phyloP scores from a whole-genome alignment of 139 green algal species.

The Micractinium sp. region DNA sequence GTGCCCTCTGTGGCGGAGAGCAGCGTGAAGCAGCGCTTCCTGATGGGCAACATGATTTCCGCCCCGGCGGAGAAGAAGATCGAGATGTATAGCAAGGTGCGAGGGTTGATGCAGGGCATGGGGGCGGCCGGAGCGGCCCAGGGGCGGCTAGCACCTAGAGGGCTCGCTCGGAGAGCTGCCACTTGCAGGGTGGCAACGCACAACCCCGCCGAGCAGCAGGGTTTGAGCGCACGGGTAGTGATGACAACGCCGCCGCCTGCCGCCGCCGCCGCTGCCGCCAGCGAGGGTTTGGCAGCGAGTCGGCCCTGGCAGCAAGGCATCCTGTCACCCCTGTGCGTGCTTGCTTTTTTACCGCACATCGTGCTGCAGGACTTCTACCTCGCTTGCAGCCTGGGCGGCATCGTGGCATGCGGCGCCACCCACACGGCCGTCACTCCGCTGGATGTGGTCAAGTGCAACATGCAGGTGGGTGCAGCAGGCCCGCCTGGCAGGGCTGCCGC shows the following conservation, averaged over 20 bases:
- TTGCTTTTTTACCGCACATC: not conserved
- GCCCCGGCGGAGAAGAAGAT: constrained; percentile 60
- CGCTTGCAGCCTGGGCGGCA: constrained; percentile 80
- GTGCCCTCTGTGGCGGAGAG: constrained; percentile 1
- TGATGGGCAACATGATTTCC: constrained; percentile 11
- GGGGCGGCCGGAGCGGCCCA: not conserved
- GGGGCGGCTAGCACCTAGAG: not conserved
- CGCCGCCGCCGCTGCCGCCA: not conserved
- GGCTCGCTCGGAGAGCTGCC: not conserved
- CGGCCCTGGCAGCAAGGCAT: not conserved
- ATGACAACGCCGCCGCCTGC: not conserved
- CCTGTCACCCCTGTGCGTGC: not conserved
- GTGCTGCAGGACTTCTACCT: constrained; percentile 76
- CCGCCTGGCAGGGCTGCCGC: not conserved
- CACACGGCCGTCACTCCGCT: constrained; percentile 85
- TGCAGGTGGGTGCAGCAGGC: constrained; percentile 46
- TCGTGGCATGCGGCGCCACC: constrained; percentile 66
- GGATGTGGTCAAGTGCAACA: constrained; percentile 97
- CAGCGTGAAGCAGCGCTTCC: constrained; percentile 13
- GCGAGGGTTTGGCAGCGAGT: not conserved
- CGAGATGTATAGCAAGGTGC: constrained; percentile 46
- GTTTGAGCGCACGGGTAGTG: not conserved
- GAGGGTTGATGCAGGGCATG: not conserved
- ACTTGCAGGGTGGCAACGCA: not conserved
- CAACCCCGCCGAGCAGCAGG: not conserved